Evolutionary conservation across 805 yeast genomes (phyloP).

Genomic region (Cyberlindnera euphorbiiphila): DNA sequence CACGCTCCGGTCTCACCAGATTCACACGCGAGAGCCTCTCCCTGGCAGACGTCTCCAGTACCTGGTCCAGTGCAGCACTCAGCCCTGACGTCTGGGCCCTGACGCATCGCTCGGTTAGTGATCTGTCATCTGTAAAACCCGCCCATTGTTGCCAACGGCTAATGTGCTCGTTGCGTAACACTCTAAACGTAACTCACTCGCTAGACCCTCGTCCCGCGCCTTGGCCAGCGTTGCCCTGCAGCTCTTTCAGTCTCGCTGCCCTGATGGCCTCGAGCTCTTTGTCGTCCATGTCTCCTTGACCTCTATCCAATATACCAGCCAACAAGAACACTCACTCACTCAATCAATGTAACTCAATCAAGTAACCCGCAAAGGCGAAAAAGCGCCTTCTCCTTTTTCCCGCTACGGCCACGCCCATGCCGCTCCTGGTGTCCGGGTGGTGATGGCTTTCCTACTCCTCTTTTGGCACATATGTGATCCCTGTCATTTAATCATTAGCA

Average conservation of each 20-base stretch:
- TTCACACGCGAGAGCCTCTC: slow-evolving; percentile 84
- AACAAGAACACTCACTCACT: too few species aligned
- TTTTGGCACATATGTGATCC: slow-evolving; percentile 1
- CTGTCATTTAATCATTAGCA: not conserved
- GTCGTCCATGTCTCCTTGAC: too few species aligned
- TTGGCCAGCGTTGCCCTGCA: slow-evolving; percentile 54
- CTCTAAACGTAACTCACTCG: not conserved
- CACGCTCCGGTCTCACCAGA: slow-evolving; percentile 89
- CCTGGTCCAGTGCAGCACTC: slow-evolving; percentile 48
- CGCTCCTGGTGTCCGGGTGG: too few species aligned
- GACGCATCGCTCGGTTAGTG: not conserved
- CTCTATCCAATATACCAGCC: too few species aligned
- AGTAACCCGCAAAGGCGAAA: too few species aligned
- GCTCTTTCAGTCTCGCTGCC: slow-evolving; percentile 85
- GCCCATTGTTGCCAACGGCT: too few species aligned
- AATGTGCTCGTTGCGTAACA: too few species aligned
- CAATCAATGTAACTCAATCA: too few species aligned
- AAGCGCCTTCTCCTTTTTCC: too few species aligned
- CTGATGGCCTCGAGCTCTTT: slow-evolving; percentile 85
- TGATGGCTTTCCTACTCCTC: too few species aligned
- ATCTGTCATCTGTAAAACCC: not conserved
- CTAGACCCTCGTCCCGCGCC: slow-evolving; percentile 15
- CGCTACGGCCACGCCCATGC: too few species aligned
- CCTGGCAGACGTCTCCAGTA: slow-evolving; percentile 77
- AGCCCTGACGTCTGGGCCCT: slow-evolving; percentile 7